Evolutionary conservation across 306 rosid genomes (phyloP), one percentile per base, ranked within the genome.

Genomic region (Glycine tomentella): DNA sequence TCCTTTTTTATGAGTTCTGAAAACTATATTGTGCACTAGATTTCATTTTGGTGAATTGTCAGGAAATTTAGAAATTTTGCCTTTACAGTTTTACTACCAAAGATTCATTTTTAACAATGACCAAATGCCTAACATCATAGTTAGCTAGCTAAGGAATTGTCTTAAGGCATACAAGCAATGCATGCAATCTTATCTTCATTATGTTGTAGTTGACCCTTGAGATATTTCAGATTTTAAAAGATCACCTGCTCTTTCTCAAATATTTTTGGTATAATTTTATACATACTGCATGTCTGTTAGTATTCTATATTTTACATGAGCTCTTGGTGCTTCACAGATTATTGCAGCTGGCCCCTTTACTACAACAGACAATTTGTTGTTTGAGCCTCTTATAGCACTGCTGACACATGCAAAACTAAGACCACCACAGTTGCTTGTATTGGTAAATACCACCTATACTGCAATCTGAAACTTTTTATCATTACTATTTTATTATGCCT

Each of bases 311-410:
- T 80, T 70, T 74, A 51, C 48, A 8, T 42, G 34, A 53, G 46
- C 36, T 63, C 81, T 80, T 69, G 52, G 73, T 78, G 72, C 78
- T 65, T 80, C n/a, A 86, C 91, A 95, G 99, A 87, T 95, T 69
- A 87, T 95, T 69, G 98, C 98, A 25, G 92, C 98, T 2, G 99
- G 98, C 77, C 99, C 97, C 63, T 93, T 91, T 85, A 90, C 98
- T 45, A 93, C 99, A 25, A 83, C 87, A 59, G 99, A 91, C 90
- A 95, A 95, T 86, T 85, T 95, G 77, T 86, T 85, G 55, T 95
- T 91, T 89, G 99, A 93, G 82, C 98, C 98, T 80, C 87, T 95
- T 74, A 84, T 74, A 53, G 99, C 93, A 86, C 79, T 95, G 80
- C 86, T 95, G 45, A 84, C 90, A 86, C 91, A 91, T 84, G 98